These are phyloP conservation scores for Arachnopeziza araneosa DNA, from an alignment of 2,329 filamentous ascomycete species.

Conservation along the genomic window DNA sequence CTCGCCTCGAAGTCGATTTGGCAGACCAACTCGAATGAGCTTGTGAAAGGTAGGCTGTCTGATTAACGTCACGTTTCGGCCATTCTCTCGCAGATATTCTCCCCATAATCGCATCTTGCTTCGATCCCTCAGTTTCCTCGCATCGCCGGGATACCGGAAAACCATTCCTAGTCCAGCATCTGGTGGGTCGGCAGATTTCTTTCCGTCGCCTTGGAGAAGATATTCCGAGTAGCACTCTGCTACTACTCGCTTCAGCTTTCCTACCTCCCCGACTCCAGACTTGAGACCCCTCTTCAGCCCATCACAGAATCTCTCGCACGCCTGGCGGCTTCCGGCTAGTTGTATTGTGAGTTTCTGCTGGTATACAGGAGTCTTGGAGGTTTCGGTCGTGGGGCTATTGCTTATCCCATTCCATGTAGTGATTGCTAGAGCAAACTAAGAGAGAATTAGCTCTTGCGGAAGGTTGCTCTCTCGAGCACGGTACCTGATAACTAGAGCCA, in stretches of 20 bases:
- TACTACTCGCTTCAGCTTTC: constrained; percentile 74
- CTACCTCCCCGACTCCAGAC: constrained; percentile 81
- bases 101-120: constrained; percentile 98
- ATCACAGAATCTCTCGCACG: constrained; percentile 94
- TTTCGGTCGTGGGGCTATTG: constrained; percentile 47
- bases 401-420: constrained; percentile 85
- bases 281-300: constrained; percentile 85
- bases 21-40: constrained; percentile 88
- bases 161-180: constrained; percentile 90
- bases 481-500: constrained; percentile 76
- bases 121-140: constrained; percentile 85
- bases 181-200: constrained; percentile 62
- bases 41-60: constrained; percentile 98
- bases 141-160: constrained; percentile 91
- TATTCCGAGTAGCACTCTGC: constrained; percentile 90
- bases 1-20: constrained; percentile 87
- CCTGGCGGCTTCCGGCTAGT: constrained; percentile 77
- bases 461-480: constrained; percentile 6
- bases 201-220: constrained; percentile 57
- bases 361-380: constrained; percentile 32
- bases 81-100: constrained; percentile 93
- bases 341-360: constrained; percentile 90
- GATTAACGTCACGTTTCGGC: constrained; percentile 84
- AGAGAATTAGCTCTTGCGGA: constrained; percentile 16
- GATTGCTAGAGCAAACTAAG: constrained; percentile 80